Evolutionary conservation across 2,329 filamentous ascomycete species (phyloP).

Genomic region (Phialophora expanda): DNA sequence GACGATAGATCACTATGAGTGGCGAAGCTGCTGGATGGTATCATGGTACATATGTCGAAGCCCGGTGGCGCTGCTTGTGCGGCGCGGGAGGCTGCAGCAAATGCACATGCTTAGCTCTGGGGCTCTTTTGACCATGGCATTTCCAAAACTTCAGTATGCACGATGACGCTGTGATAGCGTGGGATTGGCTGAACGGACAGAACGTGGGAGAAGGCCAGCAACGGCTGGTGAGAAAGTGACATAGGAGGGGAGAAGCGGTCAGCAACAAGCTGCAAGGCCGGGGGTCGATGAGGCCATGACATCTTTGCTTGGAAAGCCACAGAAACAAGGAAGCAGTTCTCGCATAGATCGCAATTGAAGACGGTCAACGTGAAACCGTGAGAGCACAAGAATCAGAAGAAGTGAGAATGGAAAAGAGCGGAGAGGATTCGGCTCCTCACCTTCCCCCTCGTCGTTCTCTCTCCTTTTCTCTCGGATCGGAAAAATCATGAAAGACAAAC

Average conservation of each 20-base stretch:
- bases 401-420: background rate
- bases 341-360: background rate
- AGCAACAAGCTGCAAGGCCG: constrained; percentile 4
- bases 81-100: constrained; percentile 26
- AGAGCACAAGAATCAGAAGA: background rate
- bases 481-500: constrained; percentile 1
- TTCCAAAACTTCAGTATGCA: constrained; percentile 24
- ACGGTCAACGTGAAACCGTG: background rate
- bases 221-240: constrained; percentile 18
- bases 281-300: constrained; percentile 8
- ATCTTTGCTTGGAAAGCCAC: constrained; percentile 2
- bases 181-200: constrained; percentile 3
- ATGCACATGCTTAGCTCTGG: constrained; percentile 30
- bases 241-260: constrained; percentile 27
- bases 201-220: constrained; percentile 11
- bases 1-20: constrained; percentile 16
- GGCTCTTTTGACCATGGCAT: constrained; percentile 22
- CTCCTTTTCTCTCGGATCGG: constrained; percentile 6
- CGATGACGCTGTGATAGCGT: constrained; percentile 25
- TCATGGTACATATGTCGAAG: constrained; percentile 10
- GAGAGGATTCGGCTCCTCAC: background rate
- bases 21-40: constrained; percentile 23
- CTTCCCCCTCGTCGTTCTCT: background rate
- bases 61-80: constrained; percentile 5
- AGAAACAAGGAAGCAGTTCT: constrained; percentile 9